These are phyloP conservation scores for Cymbidium sinense DNA, from an alignment of 106 monocot species.

Conservation along the genomic window DNA sequence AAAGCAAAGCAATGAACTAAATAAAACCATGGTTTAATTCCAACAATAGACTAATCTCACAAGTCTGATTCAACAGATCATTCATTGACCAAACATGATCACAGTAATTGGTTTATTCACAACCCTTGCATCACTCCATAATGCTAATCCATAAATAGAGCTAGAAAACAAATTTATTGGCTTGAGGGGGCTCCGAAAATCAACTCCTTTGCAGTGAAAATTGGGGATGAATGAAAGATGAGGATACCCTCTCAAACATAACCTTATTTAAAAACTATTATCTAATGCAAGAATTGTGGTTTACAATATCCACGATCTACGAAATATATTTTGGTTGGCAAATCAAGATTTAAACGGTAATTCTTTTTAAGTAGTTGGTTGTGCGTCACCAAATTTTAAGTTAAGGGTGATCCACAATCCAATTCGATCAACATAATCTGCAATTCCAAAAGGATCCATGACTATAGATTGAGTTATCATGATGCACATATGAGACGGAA, in stretches of 20 bases:
- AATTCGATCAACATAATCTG: neutral
- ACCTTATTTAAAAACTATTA: neutral
- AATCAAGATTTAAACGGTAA: neutral
- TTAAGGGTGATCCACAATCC: neutral
- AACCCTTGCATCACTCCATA: neutral
- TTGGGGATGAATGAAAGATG: too few relatives aligned
- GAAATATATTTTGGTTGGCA: neutral
- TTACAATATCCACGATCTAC: neutral
- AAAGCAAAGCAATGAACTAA: neutral
- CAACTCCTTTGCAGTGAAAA: too few relatives aligned
- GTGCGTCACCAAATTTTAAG: neutral
- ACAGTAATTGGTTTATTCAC: neutral
- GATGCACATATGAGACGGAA: too few relatives aligned
- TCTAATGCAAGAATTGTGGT: too few relatives aligned
- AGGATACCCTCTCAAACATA: neutral
- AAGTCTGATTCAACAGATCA: neutral
- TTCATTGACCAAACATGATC: conserved; percentile 1
- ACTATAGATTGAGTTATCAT: too few relatives aligned
- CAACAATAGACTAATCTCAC: neutral
- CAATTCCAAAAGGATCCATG: too few relatives aligned
- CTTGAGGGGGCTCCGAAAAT: too few relatives aligned
- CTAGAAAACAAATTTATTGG: neutral
- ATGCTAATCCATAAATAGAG: neutral
- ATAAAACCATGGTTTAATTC: neutral
- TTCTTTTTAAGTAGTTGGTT: neutral